Percentiles rank a stretch among this genome's conserved stretches.
Evolutionary conservation across 1,284 basidiomycete genomes (phyloP).

Genomic region (Sporisorium sorghi): DNA sequence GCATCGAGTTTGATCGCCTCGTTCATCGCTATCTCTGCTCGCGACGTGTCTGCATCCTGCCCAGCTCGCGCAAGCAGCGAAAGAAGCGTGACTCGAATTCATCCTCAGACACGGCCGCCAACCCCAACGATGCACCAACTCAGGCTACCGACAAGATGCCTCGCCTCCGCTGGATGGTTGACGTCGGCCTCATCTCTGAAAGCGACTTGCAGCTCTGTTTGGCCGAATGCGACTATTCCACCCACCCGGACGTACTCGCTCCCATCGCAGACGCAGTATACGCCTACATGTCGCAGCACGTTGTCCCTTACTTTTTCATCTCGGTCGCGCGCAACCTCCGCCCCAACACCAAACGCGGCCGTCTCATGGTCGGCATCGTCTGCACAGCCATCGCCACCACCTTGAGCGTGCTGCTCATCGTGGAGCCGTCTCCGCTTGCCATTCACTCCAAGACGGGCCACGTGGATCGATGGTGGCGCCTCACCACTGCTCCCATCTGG

Average conservation of each 20-base stretch:
- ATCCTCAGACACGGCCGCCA: conserved; percentile 20
- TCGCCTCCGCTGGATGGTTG: conserved; percentile 57
- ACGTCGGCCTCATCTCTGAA: conserved; percentile 53
- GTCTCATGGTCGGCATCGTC: conserved; percentile 46
- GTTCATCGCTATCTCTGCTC: conserved; percentile 46
- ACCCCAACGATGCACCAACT: conserved; percentile 7
- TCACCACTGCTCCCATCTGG: conserved; percentile 54
- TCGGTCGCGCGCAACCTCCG: conserved; percentile 51
- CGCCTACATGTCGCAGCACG: conserved; percentile 51
- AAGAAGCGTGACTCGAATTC: conserved; percentile 29
- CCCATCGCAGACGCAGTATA: conserved; percentile 49
- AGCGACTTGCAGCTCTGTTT: conserved; percentile 31
- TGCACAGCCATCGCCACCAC: conserved; percentile 43
- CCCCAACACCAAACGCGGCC: conserved; percentile 49
- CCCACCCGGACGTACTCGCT: conserved; percentile 52
- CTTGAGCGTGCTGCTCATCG: conserved; percentile 48
- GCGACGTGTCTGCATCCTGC: conserved; percentile 27
- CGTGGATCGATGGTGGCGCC: conserved; percentile 51
- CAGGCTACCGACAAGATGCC: conserved; percentile 20
- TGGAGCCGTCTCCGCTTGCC: conserved; percentile 49
- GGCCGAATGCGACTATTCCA: conserved; percentile 41
- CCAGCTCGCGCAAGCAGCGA: conserved; percentile 13
- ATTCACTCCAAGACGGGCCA: conserved; percentile 25
- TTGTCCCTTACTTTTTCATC: conserved; percentile 56
- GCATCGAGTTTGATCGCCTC: conserved; percentile 45